Conservation (phyloP, 2,329 filamentous ascomycete species). For the Taxawa tesnikishii region DNA sequence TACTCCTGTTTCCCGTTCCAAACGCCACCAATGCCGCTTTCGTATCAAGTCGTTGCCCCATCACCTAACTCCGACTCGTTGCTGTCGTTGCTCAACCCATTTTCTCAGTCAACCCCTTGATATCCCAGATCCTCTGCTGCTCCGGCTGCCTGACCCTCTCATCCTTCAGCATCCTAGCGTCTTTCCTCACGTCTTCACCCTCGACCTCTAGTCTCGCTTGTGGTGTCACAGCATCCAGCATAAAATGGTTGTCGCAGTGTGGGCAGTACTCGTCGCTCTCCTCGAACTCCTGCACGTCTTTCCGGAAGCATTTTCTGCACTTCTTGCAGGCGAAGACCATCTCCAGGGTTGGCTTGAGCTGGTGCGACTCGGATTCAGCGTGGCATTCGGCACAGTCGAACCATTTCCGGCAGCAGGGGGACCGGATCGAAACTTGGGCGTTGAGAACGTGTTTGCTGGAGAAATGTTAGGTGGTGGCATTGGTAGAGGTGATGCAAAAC, state of each 20-base stretch:
- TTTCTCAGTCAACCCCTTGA: conserved; percentile 61
- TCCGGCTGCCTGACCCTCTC: conserved; percentile 56
- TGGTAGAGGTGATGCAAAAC: too few species aligned
- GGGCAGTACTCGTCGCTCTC: conserved; percentile 98
- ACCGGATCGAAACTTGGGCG: conserved; percentile 91
- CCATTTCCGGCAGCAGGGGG: conserved; percentile 95
- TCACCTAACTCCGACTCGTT: too few species aligned
- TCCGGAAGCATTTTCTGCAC: conserved; percentile 96
- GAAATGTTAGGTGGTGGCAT: conserved; percentile 1
- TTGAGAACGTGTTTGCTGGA: conserved; percentile 93
- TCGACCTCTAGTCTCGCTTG: conserved; percentile 77
- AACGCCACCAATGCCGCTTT: too few species aligned
- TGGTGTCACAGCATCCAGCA: conserved; percentile 76
- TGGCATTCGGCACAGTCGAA: conserved; percentile 98
- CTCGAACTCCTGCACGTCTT: conserved; percentile 83
- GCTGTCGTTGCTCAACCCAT: conserved; percentile 49
- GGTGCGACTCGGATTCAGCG: conserved; percentile 61
- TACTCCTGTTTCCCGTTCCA: too few species aligned
- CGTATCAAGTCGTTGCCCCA: too few species aligned
- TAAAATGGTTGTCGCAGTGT: conserved; percentile 97
- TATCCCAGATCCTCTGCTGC: conserved; percentile 59
- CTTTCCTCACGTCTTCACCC: conserved; percentile 76
- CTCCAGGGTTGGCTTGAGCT: conserved; percentile 63
- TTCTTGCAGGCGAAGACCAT: conserved; percentile 98
- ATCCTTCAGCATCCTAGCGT: conserved; percentile 84